Evolutionary conservation across 2,329 filamentous ascomycete species (phyloP).

Genomic region (Claviceps citrina): DNA sequence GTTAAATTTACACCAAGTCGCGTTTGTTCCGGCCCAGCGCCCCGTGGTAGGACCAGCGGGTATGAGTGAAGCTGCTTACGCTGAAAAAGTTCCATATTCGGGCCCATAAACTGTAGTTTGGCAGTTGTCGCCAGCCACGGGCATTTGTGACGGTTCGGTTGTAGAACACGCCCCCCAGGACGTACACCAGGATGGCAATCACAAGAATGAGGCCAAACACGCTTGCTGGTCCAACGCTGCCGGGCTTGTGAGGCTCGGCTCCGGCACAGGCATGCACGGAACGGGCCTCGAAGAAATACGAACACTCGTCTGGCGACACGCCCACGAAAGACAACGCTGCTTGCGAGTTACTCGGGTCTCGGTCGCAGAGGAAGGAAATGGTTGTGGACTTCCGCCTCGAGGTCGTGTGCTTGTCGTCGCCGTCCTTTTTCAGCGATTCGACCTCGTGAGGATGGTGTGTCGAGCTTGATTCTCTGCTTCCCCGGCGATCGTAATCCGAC

Average conservation of each 20-base stretch:
- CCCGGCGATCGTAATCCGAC: neutral
- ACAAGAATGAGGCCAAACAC: slow-evolving; percentile 76
- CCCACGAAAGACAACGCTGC: slow-evolving; percentile 73
- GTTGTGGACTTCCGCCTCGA: slow-evolving; percentile 59
- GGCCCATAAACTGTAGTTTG: slow-evolving; percentile 88
- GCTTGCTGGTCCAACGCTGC: slow-evolving; percentile 55
- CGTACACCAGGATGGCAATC: slow-evolving; percentile 68
- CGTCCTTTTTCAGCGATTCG: slow-evolving; percentile 18
- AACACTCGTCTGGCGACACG: slow-evolving; percentile 70
- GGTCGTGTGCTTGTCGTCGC: slow-evolving; percentile 9
- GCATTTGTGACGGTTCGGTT: slow-evolving; percentile 90
- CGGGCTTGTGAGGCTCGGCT: slow-evolving; percentile 53
- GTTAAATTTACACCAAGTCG: neutral
- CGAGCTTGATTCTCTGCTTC: neutral
- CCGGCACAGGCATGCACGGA: slow-evolving; percentile 65
- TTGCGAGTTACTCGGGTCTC: slow-evolving; percentile 52
- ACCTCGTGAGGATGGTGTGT: too few relatives aligned
- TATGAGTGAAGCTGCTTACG: slow-evolving; percentile 33
- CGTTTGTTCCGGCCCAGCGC: neutral
- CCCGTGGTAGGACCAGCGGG: slow-evolving; percentile 16
- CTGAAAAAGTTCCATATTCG: slow-evolving; percentile 71
- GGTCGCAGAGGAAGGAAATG: slow-evolving; percentile 87
- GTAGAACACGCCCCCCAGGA: slow-evolving; percentile 87
- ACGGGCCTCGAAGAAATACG: slow-evolving; percentile 89
- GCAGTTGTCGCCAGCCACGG: slow-evolving; percentile 84